Evolutionary conservation across 2,329 filamentous ascomycete species (phyloP).

Genomic region (Claviceps cyperi): DNA sequence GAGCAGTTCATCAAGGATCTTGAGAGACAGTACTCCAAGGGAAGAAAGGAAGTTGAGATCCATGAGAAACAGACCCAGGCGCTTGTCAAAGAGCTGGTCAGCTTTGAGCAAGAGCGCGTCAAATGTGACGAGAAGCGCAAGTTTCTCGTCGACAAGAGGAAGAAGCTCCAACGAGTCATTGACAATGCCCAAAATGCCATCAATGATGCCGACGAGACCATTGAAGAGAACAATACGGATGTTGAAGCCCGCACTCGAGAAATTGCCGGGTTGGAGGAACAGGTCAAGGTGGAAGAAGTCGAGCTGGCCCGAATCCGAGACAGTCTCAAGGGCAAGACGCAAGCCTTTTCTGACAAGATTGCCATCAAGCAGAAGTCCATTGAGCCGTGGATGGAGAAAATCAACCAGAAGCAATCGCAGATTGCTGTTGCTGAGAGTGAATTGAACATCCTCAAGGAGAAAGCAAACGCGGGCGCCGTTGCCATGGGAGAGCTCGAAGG

Average conservation of each 20-base stretch:
- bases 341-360: slow-evolving; percentile 86
- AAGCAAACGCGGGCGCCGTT: slow-evolving; percentile 72
- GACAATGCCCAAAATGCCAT: slow-evolving; percentile 60
- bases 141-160: slow-evolving; percentile 78
- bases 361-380: slow-evolving; percentile 82
- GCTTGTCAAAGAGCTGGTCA: slow-evolving; percentile 73
- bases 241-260: slow-evolving; percentile 65
- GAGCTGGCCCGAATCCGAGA: slow-evolving; percentile 76
- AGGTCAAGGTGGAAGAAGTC: slow-evolving; percentile 64
- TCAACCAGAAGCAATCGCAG: slow-evolving; percentile 87
- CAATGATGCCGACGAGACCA: slow-evolving; percentile 60
- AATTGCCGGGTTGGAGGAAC: slow-evolving; percentile 59
- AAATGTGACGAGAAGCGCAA: slow-evolving; percentile 98
- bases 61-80: slow-evolving; percentile 71
- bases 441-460: slow-evolving; percentile 78
- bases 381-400: slow-evolving; percentile 93
- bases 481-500: slow-evolving; percentile 70
- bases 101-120: slow-evolving; percentile 90
- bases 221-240: slow-evolving; percentile 64
- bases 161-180: slow-evolving; percentile 86
- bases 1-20: slow-evolving; percentile 83
- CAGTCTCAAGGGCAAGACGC: slow-evolving; percentile 84
- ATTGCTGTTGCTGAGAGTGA: slow-evolving; percentile 94
- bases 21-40: slow-evolving; percentile 69
- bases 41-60: slow-evolving; percentile 67